Evolutionary conservation across 106 monocot genomes (phyloP).

Genomic region (Iris macrosiphon): DNA sequence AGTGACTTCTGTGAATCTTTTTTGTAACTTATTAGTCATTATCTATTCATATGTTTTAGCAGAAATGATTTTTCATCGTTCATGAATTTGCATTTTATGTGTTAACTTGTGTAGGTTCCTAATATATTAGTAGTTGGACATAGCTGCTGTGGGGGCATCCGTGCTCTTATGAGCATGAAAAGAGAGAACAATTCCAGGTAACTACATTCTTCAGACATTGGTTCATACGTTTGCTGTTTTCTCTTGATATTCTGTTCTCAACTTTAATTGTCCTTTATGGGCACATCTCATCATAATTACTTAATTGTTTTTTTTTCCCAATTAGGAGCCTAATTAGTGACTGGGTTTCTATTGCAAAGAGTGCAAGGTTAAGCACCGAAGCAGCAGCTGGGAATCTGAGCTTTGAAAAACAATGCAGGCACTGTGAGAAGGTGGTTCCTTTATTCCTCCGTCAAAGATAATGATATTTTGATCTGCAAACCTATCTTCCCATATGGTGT

Average conservation of each 20-base stretch:
- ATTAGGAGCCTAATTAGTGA: slow-evolving; percentile 70
- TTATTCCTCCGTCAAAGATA: not conserved
- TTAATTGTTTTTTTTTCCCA: not conserved
- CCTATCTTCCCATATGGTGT: too few species aligned
- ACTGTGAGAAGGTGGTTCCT: slow-evolving; percentile 78
- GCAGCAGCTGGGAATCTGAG: slow-evolving; percentile 73
- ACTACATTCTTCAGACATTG: too few species aligned
- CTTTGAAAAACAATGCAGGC: slow-evolving; percentile 77
- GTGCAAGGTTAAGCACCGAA: slow-evolving; percentile 77
- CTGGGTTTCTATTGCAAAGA: slow-evolving; percentile 87
- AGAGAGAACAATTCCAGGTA: slow-evolving; percentile 46
- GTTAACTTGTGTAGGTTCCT: slow-evolving; percentile 41
- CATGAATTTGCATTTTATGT: not conserved
- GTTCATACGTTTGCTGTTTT: not conserved
- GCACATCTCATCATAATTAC: not conserved
- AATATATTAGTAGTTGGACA: slow-evolving; percentile 93
- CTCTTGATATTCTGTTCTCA: not conserved
- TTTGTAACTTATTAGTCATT: too few species aligned
- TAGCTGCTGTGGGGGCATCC: slow-evolving; percentile 94
- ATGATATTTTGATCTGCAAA: not conserved
- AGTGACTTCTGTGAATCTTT: too few species aligned
- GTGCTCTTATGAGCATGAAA: slow-evolving; percentile 84
- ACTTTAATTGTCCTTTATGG: not conserved
- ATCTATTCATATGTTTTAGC: too few species aligned
- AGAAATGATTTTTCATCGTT: too few species aligned